These are phyloP conservation scores for Leccinum variicolor DNA, from an alignment of 768 basidiomycete genomes.

Conservation along the genomic window DNA sequence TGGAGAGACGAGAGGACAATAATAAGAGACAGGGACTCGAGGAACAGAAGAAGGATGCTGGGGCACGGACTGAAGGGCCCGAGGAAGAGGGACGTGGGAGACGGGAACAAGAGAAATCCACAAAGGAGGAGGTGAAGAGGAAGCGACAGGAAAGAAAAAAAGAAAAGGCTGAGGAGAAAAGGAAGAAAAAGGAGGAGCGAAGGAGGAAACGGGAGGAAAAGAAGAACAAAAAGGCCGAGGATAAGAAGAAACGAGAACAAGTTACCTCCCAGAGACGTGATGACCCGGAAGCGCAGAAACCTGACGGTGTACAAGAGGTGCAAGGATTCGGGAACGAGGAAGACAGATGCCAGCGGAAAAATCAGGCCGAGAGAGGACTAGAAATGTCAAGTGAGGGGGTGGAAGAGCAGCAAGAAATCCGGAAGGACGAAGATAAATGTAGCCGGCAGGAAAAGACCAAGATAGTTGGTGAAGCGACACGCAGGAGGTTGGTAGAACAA, in stretches of 20 bases:
- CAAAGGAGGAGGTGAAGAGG: conserved; percentile 25
- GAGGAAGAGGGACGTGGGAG: not conserved
- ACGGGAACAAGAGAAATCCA: not conserved
- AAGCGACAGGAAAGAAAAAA: conserved; percentile 37
- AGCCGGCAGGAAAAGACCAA: not conserved
- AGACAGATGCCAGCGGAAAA: not conserved
- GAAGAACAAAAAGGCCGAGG: not conserved
- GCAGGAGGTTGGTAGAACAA: not conserved
- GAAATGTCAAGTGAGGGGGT: not conserved
- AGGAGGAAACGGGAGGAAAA: not conserved
- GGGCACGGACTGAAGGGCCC: too few relatives aligned
- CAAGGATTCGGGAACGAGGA: not conserved
- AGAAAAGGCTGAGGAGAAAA: not conserved
- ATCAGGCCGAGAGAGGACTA: too few relatives aligned
- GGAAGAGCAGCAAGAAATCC: not conserved
- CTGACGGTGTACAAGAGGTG: not conserved
- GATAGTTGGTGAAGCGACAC: not conserved
- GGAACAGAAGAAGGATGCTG: not conserved
- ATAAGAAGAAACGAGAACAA: not conserved
- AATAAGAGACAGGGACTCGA: not conserved
- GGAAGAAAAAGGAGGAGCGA: not conserved
- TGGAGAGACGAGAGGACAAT: conserved; percentile 8
- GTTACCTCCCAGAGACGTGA: not conserved
- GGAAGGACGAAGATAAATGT: not conserved
- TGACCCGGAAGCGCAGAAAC: not conserved